These are phyloP conservation scores for Hygrophila difformis DNA, from an alignment of 257 asterid genomes.

Conservation along the genomic window DNA sequence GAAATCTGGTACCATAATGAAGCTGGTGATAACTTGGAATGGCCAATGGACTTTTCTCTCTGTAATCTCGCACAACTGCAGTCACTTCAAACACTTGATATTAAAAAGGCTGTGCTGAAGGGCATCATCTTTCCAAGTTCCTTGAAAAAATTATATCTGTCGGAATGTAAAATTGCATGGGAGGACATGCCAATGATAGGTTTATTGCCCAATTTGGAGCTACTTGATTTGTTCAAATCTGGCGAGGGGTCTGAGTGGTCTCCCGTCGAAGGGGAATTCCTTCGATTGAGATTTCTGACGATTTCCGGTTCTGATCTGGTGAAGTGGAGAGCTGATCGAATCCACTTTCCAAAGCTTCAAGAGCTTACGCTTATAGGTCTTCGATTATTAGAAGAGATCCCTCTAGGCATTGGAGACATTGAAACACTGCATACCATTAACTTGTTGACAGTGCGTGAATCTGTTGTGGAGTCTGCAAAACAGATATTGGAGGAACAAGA, in stretches of 20 bases:
- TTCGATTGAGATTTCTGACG: not conserved
- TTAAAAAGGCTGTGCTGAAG: not conserved
- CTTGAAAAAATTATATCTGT: not conserved
- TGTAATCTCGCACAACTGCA: not conserved
- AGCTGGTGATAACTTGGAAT: not conserved
- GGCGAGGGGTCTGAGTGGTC: not conserved
- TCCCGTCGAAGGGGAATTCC: not conserved
- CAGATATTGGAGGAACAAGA: not conserved
- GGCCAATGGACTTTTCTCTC: not conserved
- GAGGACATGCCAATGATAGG: not conserved
- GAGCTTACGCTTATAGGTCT: not conserved
- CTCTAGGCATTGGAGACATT: not conserved
- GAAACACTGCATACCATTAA: not conserved
- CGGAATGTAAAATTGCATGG: not conserved
- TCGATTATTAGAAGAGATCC: not conserved
- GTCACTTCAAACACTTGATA: not conserved
- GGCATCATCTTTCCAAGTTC: not conserved
- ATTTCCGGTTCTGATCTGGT: not conserved
- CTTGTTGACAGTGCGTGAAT: not conserved
- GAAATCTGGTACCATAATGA: not conserved
- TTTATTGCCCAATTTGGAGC: not conserved
- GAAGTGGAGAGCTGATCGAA: not conserved
- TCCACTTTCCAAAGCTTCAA: not conserved
- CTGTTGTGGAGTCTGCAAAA: not conserved
- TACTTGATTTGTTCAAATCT: not conserved